Base-by-base conservation (phyloP, 163 green algal genomes). In the Scenedesmus sp. region DNA sequence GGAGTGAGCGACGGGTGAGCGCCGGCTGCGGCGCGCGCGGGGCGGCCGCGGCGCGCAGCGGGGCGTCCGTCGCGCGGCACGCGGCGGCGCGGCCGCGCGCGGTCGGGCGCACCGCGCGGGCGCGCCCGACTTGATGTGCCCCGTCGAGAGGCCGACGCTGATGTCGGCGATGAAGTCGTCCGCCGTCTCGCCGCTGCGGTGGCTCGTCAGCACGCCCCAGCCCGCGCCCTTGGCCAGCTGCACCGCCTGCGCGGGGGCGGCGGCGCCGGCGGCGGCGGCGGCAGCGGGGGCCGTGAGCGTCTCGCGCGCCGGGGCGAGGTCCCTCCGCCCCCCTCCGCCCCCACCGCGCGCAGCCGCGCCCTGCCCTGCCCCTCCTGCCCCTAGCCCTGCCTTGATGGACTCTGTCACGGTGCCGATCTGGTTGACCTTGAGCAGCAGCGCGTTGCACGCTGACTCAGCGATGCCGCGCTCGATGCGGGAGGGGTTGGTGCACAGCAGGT, bases 91-190 rank as follows among this genome's bases (percentile, higher is more conserved):
- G 31, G 42, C 14, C 60, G 11, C 31, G 31, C 51, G 60, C 31
- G 7, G 33, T 18, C 10, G 57, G n/a, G 18, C 24, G 29, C 29
- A 36, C 24, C 57, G 57, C 57, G 18, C 31, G n/a, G 53, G 96
- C 0, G 96, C 95, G 42, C 96, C 96, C 20, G 95, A 98, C 93
- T 99, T 99, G 90, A 99, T 99, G 87, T 99, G 96, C 17, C 95
- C 95, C 31, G 95, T 98, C 54, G 90, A 79, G 39, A 99, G 93
- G 65, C 95, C 96, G 15, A 99, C 96, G 24, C 95, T 87, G n/a
- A 99, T 89, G 87, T 99, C 96, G 45, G 96, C 96, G 69, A 99
- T 99, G 91, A 98, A 98, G 44, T 71, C 88, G 87, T 99, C 96
- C 11, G 14, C 57, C 9, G 83, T 90, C 85, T 89, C 85, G 26